These are phyloP conservation scores for Rutidosis leptorrhynchoides DNA, from an alignment of 129 eudicot species.

Conservation along the genomic window DNA sequence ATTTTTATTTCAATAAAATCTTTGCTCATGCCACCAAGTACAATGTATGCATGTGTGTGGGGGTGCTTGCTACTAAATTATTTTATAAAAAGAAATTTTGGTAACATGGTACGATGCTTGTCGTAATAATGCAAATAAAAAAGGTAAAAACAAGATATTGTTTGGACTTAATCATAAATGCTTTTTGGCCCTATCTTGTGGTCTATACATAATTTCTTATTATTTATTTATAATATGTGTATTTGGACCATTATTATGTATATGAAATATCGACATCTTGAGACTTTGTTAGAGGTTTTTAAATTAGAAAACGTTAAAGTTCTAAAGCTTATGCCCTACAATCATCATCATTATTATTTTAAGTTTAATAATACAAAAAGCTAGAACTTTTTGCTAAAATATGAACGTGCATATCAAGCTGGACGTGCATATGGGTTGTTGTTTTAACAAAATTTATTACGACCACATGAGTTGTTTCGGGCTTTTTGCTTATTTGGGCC, in stretches of 20 bases:
- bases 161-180: conserved; percentile 23
- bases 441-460: neutral
- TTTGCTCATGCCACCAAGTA: conserved; percentile 37
- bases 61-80: conserved; percentile 24
- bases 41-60: conserved; percentile 41
- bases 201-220: conserved; percentile 13
- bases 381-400: neutral
- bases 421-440: conserved; percentile 1
- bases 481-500: conserved; percentile 5
- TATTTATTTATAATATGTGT: neutral
- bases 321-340: neutral
- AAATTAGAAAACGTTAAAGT: neutral
- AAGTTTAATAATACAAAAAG: neutral
- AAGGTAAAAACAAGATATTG: conserved; percentile 30
- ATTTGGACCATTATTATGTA: conserved; percentile 17
- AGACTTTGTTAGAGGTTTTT: neutral
- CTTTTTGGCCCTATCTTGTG: conserved; percentile 37
- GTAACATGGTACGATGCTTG: conserved; percentile 49
- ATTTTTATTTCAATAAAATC: conserved; percentile 33
- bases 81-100: conserved; percentile 29
- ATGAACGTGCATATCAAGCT: conserved; percentile 7
- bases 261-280: neutral
- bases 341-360: neutral
- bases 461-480: neutral
- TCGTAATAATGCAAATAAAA: conserved; percentile 35